Evolutionary conservation across 441 rosid species (phyloP).

Genomic region (Gossypium schwendimanii): DNA sequence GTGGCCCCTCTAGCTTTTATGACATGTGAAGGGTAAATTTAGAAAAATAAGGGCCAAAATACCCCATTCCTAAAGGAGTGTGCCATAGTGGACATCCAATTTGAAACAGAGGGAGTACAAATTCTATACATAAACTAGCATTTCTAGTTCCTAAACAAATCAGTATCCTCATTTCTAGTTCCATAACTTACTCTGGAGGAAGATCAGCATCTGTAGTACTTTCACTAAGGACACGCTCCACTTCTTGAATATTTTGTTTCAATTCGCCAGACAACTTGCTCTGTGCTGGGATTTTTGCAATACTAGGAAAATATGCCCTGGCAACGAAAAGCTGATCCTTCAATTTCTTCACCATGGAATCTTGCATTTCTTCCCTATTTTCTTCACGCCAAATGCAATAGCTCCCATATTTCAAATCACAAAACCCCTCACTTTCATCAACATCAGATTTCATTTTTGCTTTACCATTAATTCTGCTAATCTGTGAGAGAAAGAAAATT

Average conservation of each 20-base stretch:
- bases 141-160: not conserved
- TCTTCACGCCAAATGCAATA: not conserved
- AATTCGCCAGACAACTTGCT: slow-evolving; percentile 64
- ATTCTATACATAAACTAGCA: not conserved
- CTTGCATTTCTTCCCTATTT: slow-evolving; percentile 5
- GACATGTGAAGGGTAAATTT: not conserved
- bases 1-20: not conserved
- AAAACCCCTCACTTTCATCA: slow-evolving; percentile 46
- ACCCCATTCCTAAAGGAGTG: not conserved
- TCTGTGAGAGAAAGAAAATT: slow-evolving; percentile 38
- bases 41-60: not conserved
- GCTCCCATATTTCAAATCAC: slow-evolving; percentile 49
- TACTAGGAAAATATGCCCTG: slow-evolving; percentile 85
- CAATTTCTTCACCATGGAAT: slow-evolving; percentile 4
- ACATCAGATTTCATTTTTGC: slow-evolving; percentile 21
- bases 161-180: not conserved
- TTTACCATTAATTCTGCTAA: slow-evolving; percentile 22
- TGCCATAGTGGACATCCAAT: not conserved
- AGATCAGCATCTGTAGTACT: slow-evolving; percentile 68
- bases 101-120: not conserved
- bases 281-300: slow-evolving; percentile 77
- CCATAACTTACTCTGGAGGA: slow-evolving; percentile 68
- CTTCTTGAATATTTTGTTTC: slow-evolving; percentile 83
- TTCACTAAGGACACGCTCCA: slow-evolving; percentile 84
- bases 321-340: slow-evolving; percentile 46